phyloP scores from a whole-genome alignment of 306 rosid species.

The Ammopiptanthus mongolicus region DNA sequence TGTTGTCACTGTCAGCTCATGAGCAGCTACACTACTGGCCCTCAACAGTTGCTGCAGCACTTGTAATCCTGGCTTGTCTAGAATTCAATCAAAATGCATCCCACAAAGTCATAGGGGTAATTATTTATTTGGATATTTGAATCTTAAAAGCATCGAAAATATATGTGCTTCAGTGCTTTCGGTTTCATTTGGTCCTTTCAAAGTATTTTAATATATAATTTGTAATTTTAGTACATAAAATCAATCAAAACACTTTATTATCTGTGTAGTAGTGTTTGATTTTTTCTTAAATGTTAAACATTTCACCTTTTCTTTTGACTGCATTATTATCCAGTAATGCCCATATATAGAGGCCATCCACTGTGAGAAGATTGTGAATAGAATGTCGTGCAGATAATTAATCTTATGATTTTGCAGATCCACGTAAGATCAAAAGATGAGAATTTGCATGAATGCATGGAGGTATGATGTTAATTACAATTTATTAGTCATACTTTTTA shows the following conservation, averaged over 20 bases:
- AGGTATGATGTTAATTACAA: slow-evolving; percentile 42
- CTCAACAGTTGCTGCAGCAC: slow-evolving; percentile 92
- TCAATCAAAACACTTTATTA: background rate
- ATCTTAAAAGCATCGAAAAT: background rate
- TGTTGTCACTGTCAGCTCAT: slow-evolving; percentile 53
- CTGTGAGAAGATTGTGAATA: background rate
- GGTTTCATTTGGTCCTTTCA: background rate
- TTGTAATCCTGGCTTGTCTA: slow-evolving; percentile 73
- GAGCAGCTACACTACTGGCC: slow-evolving; percentile 69
- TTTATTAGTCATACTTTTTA: background rate
- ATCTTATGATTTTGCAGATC: slow-evolving; percentile 61
- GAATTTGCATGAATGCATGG: slow-evolving; percentile 68
- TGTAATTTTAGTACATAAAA: background rate
- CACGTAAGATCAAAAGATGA: slow-evolving; percentile 75
- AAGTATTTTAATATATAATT: background rate
- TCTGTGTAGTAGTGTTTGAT: background rate
- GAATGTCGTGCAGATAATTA: background rate
- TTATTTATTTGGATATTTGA: background rate
- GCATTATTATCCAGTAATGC: background rate
- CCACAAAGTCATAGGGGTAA: slow-evolving; percentile 64
- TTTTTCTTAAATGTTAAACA: background rate
- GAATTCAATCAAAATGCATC: slow-evolving; percentile 44
- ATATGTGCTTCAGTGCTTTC: background rate
- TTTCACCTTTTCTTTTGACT: background rate
- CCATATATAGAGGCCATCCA: background rate